Evolutionary conservation across 768 basidiomycete genomes (phyloP), one percentile per base, ranked within the genome.

Genomic region (Pleurotus sapidus): DNA sequence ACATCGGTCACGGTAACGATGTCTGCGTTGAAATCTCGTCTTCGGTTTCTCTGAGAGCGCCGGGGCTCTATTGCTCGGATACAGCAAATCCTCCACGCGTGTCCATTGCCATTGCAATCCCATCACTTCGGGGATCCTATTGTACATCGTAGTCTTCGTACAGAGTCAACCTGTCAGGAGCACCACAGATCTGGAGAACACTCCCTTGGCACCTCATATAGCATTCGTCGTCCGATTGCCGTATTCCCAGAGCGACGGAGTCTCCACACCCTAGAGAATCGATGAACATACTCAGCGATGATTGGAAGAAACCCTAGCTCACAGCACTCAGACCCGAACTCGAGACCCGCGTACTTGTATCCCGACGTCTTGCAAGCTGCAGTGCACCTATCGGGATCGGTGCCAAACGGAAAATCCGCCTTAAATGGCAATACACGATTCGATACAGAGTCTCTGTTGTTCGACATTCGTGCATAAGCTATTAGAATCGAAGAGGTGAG

Each of bases 311-410:
- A 30, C 27, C 27, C 27, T 8, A 30, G 8, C 27, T 30, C 8
- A 30, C 30, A 30, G 45, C 55, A 56, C 34, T 56, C 55, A 5
- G 23, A 12, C 14, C 42, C 47, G 23, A 12, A 56, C 20, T 56
- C 55, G 15, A 56, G 30, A 7, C 55, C 55, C 11, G 55, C 55
- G 45, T 27, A 56, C 8, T 20, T 17, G 12, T 56, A 47, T 24
- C 51, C 51, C 12, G 38, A 34, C 3, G 51, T 17, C 24, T 42
- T 40, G 51, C 51, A 53, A 15, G 37, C 51, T 24, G 51, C 38
- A 20, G 51, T 53, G 27, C 51, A 53, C 17, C 51, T 38, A 53
- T 53, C 51, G n/a, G 51, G 51, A 24, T 53, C 51, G 8, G 40
- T 38, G 6, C 51, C 51, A 24, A 53, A 53, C 15, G 51, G 51